A percentile compares a stretch with the other conserved stretches of the same genome.
Evolutionary conservation across 768 basidiomycete genomes (phyloP).

Genomic region (Termitomyces sp.): DNA sequence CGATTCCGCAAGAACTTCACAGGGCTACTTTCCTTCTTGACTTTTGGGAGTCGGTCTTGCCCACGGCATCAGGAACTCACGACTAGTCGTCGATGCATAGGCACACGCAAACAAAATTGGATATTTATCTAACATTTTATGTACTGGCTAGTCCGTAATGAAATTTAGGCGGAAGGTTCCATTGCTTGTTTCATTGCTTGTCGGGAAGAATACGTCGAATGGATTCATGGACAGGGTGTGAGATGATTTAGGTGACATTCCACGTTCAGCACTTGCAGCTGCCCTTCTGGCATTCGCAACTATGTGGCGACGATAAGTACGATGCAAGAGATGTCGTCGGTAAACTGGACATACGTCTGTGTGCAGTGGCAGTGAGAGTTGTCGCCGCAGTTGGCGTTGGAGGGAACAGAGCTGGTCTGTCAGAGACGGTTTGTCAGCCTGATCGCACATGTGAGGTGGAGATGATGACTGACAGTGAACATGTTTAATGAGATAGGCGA

Average conservation of each 20-base stretch:
- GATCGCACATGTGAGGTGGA: neutral
- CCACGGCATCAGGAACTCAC: neutral
- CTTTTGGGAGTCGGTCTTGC: neutral
- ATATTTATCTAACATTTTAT: neutral
- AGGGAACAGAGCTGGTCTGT: constrained; percentile 21
- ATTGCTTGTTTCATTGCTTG: neutral
- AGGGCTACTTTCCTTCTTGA: neutral
- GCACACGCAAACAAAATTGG: neutral
- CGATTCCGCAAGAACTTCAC: neutral
- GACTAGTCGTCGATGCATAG: neutral
- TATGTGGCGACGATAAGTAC: neutral
- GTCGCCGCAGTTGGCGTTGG: constrained; percentile 23
- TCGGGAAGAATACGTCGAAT: neutral
- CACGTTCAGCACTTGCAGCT: neutral
- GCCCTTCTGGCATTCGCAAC: constrained; percentile 2
- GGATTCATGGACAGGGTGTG: too few species aligned
- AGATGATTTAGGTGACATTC: neutral
- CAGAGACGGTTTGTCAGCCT: neutral
- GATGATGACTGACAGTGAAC: constrained; percentile 9
- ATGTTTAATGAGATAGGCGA: constrained; percentile 1
- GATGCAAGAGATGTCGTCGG: neutral
- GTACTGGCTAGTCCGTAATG: neutral
- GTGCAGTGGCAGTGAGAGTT: constrained; percentile 19
- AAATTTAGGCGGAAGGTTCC: neutral
- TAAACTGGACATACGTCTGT: constrained; percentile 11